These are phyloP conservation scores for Penicillium daleae DNA, from an alignment of 495 filamentous ascomycete species.

Conservation along the genomic window DNA sequence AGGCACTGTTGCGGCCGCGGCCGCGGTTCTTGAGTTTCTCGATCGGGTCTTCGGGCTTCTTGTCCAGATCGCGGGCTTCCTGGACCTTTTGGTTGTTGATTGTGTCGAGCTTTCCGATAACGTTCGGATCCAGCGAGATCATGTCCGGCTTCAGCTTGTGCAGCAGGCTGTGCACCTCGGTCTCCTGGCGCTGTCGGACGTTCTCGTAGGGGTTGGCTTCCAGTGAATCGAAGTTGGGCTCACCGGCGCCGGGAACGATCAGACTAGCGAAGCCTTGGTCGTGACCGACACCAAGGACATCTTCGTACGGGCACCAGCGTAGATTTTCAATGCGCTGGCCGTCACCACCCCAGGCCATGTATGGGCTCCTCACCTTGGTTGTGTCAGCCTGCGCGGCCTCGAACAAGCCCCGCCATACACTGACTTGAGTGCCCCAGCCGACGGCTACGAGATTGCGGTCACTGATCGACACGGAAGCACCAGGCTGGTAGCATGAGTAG, in stretches of 20 bases:
- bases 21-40: constrained; percentile 75
- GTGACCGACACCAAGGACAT: constrained; percentile 85
- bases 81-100: constrained; percentile 71
- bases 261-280: constrained; percentile 84
- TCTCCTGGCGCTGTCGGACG: constrained; percentile 87
- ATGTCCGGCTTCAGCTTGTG: constrained; percentile 96
- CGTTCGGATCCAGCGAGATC: constrained; percentile 92
- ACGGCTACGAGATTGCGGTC: constrained; percentile 86
- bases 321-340: constrained; percentile 79
- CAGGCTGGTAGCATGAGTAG: constrained; percentile 86
- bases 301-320: constrained; percentile 93
- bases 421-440: constrained; percentile 88
- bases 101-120: constrained; percentile 83
- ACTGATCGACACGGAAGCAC: constrained; percentile 82
- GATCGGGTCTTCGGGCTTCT: constrained; percentile 68
- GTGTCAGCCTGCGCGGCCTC: constrained; percentile 67
- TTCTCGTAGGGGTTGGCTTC: constrained; percentile 98
- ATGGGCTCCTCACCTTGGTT: constrained; percentile 82
- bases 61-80: constrained; percentile 75
- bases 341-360: constrained; percentile 92
- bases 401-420: constrained; percentile 88
- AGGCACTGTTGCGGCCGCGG: constrained; percentile 86
- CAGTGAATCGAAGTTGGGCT: constrained; percentile 93
- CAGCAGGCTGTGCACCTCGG: constrained; percentile 84
- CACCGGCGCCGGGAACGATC: constrained; percentile 89